Conservation (phyloP, 495 filamentous ascomycete genomes). For the Podospora fimiseda region DNA sequence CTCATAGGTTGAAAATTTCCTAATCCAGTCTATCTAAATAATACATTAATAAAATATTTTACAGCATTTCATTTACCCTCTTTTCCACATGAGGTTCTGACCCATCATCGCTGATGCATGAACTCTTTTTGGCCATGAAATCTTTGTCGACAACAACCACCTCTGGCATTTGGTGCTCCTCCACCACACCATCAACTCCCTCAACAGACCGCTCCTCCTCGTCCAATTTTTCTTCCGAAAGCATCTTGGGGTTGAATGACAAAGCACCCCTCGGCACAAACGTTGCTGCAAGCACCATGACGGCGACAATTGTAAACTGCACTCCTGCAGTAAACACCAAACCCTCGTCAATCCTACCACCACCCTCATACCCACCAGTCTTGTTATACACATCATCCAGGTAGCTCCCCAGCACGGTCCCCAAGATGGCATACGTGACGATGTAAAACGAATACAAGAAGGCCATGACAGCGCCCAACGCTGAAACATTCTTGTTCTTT, state of each 20-base stretch:
- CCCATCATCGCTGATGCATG: slow-evolving; percentile 12
- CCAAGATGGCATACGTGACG: slow-evolving; percentile 35
- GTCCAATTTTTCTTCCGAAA: slow-evolving; percentile 30
- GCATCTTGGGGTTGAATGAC: slow-evolving; percentile 34
- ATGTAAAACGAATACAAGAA: slow-evolving; percentile 44
- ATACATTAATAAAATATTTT: no score
- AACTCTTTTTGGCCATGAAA: slow-evolving; percentile 13
- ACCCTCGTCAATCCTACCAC: slow-evolving; percentile 17
- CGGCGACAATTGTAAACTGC: slow-evolving; percentile 35
- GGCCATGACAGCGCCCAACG: slow-evolving; percentile 42
- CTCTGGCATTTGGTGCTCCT: not conserved
- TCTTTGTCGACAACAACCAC: not conserved
- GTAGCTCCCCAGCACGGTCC: slow-evolving; percentile 36
- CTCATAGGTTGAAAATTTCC: no score
- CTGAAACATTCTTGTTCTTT: slow-evolving; percentile 34
- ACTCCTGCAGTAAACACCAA: slow-evolving; percentile 32
- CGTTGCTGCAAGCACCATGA: slow-evolving; percentile 30
- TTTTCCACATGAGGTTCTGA: slow-evolving; percentile 12
- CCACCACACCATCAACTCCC: slow-evolving; percentile 4
- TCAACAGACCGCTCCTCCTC: slow-evolving; percentile 2
- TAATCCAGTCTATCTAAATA: no score
- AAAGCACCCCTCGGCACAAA: slow-evolving; percentile 34
- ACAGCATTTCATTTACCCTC: slow-evolving; percentile 10
- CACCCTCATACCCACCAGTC: slow-evolving; percentile 15
- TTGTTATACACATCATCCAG: slow-evolving; percentile 30